Conservation (phyloP, 2,329 filamentous ascomycete genomes). For the Aspergillus bombycis region DNA sequence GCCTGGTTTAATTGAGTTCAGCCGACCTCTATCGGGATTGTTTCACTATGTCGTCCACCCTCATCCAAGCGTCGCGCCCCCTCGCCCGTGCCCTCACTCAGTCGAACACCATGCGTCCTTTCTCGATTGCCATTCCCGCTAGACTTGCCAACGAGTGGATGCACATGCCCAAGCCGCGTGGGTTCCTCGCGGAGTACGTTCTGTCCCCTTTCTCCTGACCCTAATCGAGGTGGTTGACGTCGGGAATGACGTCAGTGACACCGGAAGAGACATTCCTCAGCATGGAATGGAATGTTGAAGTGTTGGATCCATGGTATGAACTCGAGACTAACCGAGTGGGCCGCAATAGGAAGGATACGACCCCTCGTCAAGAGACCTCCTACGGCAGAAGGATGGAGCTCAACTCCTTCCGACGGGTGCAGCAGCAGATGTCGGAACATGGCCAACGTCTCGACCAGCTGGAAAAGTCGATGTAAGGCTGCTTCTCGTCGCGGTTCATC, state of each 20-base stretch:
- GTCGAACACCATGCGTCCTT: conserved; percentile 14
- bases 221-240: background rate
- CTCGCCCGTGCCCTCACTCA: conserved; percentile 17
- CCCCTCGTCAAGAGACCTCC: conserved; percentile 23
- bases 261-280: no score
- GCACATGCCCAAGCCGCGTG: conserved; percentile 25
- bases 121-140: conserved; percentile 22
- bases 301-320: background rate
- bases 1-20: background rate
- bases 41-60: conserved; percentile 4
- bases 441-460: conserved; percentile 30
- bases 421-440: conserved; percentile 26
- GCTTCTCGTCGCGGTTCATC: no score
- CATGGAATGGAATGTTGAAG: background rate
- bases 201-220: background rate
- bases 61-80: conserved; percentile 18
- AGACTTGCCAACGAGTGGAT: conserved; percentile 28
- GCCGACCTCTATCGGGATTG: background rate
- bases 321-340: background rate
- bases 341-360: conserved; percentile 23
- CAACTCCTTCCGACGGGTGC: conserved; percentile 25
- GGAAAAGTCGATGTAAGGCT: conserved; percentile 30
- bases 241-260: conserved; percentile 25
- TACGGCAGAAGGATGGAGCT: conserved; percentile 24
- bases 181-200: conserved; percentile 32